Percentiles rank a stretch among this genome's conserved stretches.
These are phyloP conservation scores for Colletotrichum euphorbiae DNA, from an alignment of 2,329 filamentous ascomycete genomes.

Conservation along the genomic window DNA sequence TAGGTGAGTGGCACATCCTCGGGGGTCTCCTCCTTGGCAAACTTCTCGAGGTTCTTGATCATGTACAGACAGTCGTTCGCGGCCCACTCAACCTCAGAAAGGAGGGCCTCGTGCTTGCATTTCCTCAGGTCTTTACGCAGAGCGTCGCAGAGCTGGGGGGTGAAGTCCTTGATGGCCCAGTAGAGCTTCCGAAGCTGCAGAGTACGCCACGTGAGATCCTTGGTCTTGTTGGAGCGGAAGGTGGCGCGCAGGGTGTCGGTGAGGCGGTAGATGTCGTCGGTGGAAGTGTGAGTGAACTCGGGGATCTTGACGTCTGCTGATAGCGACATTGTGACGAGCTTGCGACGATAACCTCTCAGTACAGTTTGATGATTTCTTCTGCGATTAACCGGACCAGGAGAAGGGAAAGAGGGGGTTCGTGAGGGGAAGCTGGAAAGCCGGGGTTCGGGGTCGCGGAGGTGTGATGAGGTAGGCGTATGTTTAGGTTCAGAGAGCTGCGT, in stretches of 20 bases:
- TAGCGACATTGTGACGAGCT: slow-evolving; percentile 51
- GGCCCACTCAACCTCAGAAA: slow-evolving; percentile 82
- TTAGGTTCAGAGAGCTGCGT: slow-evolving; percentile 27
- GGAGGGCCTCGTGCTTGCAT: slow-evolving; percentile 76
- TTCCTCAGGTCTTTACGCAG: slow-evolving; percentile 84
- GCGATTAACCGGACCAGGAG: slow-evolving; percentile 4
- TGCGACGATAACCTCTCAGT: not conserved
- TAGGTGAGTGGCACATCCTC: slow-evolving; percentile 76
- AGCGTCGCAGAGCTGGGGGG: slow-evolving; percentile 78
- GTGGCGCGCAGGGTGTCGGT: slow-evolving; percentile 72
- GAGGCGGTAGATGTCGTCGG: slow-evolving; percentile 73
- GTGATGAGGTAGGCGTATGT: not conserved
- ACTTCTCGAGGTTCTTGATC: slow-evolving; percentile 81
- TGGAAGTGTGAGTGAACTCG: slow-evolving; percentile 69
- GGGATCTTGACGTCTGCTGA: slow-evolving; percentile 52
- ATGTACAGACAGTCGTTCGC: slow-evolving; percentile 85
- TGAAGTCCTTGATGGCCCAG: slow-evolving; percentile 88
- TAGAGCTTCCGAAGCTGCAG: slow-evolving; percentile 93
- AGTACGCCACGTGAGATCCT: slow-evolving; percentile 83
- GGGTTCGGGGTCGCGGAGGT: slow-evolving; percentile 23
- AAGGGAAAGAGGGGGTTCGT: slow-evolving; percentile 25
- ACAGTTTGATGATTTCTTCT: not conserved
- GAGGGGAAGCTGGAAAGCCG: slow-evolving; percentile 34
- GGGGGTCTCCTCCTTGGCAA: slow-evolving; percentile 84
- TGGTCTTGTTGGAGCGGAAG: slow-evolving; percentile 85